These are phyloP conservation scores for Sugiyamaella paludigena DNA, from an alignment of 1,139 yeast species.

Conservation along the genomic window DNA sequence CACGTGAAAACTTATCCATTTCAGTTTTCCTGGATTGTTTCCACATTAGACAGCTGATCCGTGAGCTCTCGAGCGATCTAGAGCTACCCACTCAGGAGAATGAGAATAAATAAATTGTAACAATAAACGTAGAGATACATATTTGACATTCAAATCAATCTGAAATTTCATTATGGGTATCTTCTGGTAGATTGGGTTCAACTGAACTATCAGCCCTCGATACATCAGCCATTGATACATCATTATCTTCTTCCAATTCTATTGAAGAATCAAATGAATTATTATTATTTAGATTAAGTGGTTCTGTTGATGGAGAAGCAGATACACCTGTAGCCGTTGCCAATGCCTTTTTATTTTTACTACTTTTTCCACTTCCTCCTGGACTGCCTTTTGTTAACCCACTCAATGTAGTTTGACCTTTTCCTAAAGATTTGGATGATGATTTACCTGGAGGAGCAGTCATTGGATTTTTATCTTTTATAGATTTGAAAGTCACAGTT, in stretches of 20 bases:
- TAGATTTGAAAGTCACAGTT: conserved; percentile 33
- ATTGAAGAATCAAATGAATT: background rate
- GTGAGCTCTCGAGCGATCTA: too few relatives aligned
- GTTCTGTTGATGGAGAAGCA: background rate
- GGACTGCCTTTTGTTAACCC: background rate
- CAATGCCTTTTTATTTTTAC: background rate
- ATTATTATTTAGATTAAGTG: background rate
- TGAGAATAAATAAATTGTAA: too few relatives aligned
- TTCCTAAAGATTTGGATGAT: background rate
- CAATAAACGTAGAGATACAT: too few relatives aligned
- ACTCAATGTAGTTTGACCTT: conserved; percentile 18
- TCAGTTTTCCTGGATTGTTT: too few relatives aligned
- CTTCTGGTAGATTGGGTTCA: too few relatives aligned
- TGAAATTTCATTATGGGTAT: too few relatives aligned
- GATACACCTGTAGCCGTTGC: background rate
- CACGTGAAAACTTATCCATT: too few relatives aligned
- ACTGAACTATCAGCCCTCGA: too few relatives aligned
- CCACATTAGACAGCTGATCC: too few relatives aligned
- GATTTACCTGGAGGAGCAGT: conserved; percentile 4
- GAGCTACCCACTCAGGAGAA: too few relatives aligned
- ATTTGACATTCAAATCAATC: too few relatives aligned
- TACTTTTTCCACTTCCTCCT: background rate
- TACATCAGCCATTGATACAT: background rate
- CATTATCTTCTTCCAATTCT: background rate
- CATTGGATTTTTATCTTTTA: conserved; percentile 9